phyloP scores from a whole-genome alignment of 108 stramenopile species.

The Tribonema minus region DNA sequence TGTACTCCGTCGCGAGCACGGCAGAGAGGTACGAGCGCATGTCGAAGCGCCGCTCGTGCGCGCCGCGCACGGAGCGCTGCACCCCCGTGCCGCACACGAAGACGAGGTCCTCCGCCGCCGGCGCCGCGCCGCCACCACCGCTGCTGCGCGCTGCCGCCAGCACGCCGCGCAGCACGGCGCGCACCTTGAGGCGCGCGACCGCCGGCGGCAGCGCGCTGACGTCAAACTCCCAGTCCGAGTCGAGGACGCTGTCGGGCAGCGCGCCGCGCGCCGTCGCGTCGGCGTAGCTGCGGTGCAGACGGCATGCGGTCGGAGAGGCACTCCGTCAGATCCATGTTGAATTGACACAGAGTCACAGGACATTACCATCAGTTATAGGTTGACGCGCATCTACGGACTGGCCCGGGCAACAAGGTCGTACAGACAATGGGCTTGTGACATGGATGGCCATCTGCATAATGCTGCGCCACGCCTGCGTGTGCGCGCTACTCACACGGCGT shows the following conservation, averaged over 20 bases:
- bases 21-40: slow-evolving; percentile 1
- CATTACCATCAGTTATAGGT: too few species aligned
- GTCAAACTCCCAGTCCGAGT: slow-evolving; percentile 4
- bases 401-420: too few species aligned
- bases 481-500: too few species aligned
- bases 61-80: not conserved
- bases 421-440: too few species aligned
- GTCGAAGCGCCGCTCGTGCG: not conserved
- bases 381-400: too few species aligned
- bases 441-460: too few species aligned
- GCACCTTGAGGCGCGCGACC: slow-evolving; percentile 28
- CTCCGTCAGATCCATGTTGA: too few species aligned
- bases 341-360: too few species aligned
- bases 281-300: too few species aligned
- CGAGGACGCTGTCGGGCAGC: not conserved
- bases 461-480: too few species aligned
- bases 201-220: slow-evolving; percentile 16
- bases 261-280: not conserved
- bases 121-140: not conserved
- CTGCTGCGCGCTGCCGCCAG: not conserved
- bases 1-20: not conserved
- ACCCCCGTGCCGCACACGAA: slow-evolving; percentile 34
- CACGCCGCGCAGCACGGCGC: not conserved
- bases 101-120: slow-evolving; percentile 1
- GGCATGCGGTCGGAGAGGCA: too few species aligned